Conservation (phyloP, 1,284 basidiomycete species). For the Rhizoctonia solani region DNA sequence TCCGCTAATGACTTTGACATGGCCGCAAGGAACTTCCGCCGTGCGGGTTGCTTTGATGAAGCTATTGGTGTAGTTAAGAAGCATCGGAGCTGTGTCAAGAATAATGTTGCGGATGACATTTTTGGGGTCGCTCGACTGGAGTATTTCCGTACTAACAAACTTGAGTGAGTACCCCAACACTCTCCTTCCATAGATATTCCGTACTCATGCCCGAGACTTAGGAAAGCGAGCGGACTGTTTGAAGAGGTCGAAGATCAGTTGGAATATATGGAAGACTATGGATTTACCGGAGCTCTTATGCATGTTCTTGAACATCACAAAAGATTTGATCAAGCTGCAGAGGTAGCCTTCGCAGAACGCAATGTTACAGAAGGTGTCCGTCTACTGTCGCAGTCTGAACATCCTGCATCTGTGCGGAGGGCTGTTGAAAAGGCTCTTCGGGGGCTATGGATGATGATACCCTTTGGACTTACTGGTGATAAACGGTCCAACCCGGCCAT, state of each 20-base stretch:
- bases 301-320: conserved; percentile 54
- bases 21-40: conserved; percentile 55
- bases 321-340: conserved; percentile 57
- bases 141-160: conserved; percentile 54
- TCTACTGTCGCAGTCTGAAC: background rate
- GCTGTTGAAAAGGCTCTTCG: conserved; percentile 60
- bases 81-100: conserved; percentile 46
- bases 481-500: background rate
- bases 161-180: conserved; percentile 49
- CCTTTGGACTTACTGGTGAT: conserved; percentile 46
- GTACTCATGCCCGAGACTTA: conserved; percentile 6
- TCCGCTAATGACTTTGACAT: conserved; percentile 46
- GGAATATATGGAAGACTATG: conserved; percentile 61
- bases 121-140: conserved; percentile 56
- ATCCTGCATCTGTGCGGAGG: conserved; percentile 40
- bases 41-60: conserved; percentile 57
- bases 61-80: conserved; percentile 54
- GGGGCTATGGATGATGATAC: conserved; percentile 49
- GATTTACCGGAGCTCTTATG: conserved; percentile 58
- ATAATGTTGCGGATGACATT: conserved; percentile 54
- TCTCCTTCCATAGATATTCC: background rate
- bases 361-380: conserved; percentile 42
- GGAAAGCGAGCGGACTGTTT: conserved; percentile 55
- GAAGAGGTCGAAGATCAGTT: conserved; percentile 52
- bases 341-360: conserved; percentile 56